Evolutionary conservation across 2,329 filamentous ascomycete species (phyloP).

Genomic region (Sclerotinia spermophila): DNA sequence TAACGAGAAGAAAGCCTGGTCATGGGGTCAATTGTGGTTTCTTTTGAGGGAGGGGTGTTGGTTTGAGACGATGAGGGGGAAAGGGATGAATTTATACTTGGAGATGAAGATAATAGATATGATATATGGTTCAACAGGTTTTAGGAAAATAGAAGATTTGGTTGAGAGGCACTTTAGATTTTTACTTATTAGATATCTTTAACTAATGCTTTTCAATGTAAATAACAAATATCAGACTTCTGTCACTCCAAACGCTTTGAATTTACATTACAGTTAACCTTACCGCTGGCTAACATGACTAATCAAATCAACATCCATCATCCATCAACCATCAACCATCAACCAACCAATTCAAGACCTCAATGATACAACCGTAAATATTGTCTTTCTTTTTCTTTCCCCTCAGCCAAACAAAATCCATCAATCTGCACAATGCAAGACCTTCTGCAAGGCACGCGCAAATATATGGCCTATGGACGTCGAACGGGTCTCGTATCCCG

Average conservation of each 20-base stretch:
- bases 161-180: background rate
- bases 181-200: background rate
- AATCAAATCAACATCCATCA: background rate
- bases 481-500: slow-evolving; percentile 1
- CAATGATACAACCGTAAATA: background rate
- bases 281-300: background rate
- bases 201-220: background rate
- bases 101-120: no score
- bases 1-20: background rate
- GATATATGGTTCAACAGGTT: no score
- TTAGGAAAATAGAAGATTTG: background rate
- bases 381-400: background rate
- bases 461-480: background rate
- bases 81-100: background rate
- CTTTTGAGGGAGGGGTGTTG: background rate
- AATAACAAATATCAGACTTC: background rate
- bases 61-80: background rate
- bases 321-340: background rate
- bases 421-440: background rate
- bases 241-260: background rate
- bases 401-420: background rate
- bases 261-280: background rate
- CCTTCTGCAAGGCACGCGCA: slow-evolving; percentile 1
- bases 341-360: background rate
- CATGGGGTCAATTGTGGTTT: background rate